phyloP scores from a whole-genome alignment of 352 stramenopile genomes.

The Phytophthora pseudosyringae region DNA sequence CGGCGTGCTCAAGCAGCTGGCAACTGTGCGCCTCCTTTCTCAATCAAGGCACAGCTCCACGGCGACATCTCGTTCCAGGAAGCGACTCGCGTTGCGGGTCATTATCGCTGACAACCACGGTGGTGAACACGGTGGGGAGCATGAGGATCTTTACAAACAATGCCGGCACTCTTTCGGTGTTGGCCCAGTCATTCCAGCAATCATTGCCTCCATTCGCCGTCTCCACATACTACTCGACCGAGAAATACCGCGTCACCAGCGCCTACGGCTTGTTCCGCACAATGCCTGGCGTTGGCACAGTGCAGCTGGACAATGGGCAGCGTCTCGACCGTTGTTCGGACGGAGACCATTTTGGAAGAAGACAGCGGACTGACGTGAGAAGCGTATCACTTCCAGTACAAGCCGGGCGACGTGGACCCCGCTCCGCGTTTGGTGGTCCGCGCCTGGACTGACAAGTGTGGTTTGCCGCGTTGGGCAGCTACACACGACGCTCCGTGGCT shows the following conservation, averaged over 20 bases:
- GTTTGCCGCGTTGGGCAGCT: slow-evolving; percentile 88
- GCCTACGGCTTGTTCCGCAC: slow-evolving; percentile 90
- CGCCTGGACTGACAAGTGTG: slow-evolving; percentile 95
- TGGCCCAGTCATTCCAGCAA: slow-evolving; percentile 48
- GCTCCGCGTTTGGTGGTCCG: slow-evolving; percentile 54
- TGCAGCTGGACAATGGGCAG: slow-evolving; percentile 35
- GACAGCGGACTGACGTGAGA: slow-evolving; percentile 67
- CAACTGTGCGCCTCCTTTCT: slow-evolving; percentile 33
- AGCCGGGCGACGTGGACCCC: slow-evolving; percentile 66
- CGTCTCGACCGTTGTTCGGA: slow-evolving; percentile 74
- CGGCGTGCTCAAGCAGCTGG: slow-evolving; percentile 31
- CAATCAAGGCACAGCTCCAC: neutral
- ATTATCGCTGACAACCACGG: slow-evolving; percentile 34
- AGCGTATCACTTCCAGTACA: slow-evolving; percentile 88
- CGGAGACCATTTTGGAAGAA: slow-evolving; percentile 89
- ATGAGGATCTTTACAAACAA: slow-evolving; percentile 50
- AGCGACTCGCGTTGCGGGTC: slow-evolving; percentile 14
- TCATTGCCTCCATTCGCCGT: slow-evolving; percentile 38
- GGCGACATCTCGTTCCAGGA: neutral
- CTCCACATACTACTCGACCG: slow-evolving; percentile 36
- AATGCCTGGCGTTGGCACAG: slow-evolving; percentile 89
- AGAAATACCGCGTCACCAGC: slow-evolving; percentile 51
- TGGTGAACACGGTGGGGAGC: slow-evolving; percentile 13
- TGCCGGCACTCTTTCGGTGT: slow-evolving; percentile 44
- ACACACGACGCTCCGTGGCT: slow-evolving; percentile 89